These are phyloP conservation scores for Allium sativum DNA, from an alignment of 106 monocot genomes.

Conservation along the genomic window DNA sequence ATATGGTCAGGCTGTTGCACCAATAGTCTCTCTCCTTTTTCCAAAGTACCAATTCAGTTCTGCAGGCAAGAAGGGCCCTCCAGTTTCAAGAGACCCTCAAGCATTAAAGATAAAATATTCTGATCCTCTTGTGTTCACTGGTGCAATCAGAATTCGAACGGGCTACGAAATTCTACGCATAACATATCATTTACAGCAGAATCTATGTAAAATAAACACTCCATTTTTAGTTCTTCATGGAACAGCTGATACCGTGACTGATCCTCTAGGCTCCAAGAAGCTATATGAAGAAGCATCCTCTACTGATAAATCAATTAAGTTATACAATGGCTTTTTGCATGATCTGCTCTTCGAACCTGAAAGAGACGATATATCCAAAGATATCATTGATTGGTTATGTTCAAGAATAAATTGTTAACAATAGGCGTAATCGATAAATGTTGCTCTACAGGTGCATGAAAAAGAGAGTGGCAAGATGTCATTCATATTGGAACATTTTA, in stretches of 20 bases:
- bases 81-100: slow-evolving; percentile 67
- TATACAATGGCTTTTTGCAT: slow-evolving; percentile 71
- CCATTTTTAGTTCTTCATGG: slow-evolving; percentile 91
- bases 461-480: no score
- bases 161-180: slow-evolving; percentile 81
- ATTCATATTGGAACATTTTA: no score
- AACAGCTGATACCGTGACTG: slow-evolving; percentile 55
- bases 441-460: no score
- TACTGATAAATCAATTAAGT: slow-evolving; percentile 48
- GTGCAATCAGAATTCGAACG: slow-evolving; percentile 61
- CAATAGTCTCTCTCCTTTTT: slow-evolving; percentile 49
- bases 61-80: slow-evolving; percentile 32
- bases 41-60: slow-evolving; percentile 63
- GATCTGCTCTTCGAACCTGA: slow-evolving; percentile 95
- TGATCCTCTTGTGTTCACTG: slow-evolving; percentile 79
- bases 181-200: slow-evolving; percentile 41
- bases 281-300: slow-evolving; percentile 40
- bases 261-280: slow-evolving; percentile 45
- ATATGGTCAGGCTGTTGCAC: slow-evolving; percentile 20
- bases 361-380: slow-evolving; percentile 36
- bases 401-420: slow-evolving; percentile 23
- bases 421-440: background rate
- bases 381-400: slow-evolving; percentile 65
- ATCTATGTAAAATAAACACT: slow-evolving; percentile 32
- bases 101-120: slow-evolving; percentile 70